phyloP scores from a whole-genome alignment of 208 protist genomes.

The Borovskyia barvae region DNA sequence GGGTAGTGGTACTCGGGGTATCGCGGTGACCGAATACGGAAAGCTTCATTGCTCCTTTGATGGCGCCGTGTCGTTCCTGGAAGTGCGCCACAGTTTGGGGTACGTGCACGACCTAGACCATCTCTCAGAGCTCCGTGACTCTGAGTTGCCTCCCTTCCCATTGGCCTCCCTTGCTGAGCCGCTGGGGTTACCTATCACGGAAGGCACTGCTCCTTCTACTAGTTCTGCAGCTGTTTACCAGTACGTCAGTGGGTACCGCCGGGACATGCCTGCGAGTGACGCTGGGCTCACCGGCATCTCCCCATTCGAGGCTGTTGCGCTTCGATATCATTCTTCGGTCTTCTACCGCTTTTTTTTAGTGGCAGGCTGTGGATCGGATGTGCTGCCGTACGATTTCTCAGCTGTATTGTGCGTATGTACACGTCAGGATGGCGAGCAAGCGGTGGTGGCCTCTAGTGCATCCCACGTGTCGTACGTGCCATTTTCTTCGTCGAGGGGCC shows the following conservation, averaged over 20 bases:
- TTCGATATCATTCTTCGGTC: constrained; percentile 6
- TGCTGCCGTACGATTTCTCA: constrained; percentile 79
- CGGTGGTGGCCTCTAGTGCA: constrained; percentile 37
- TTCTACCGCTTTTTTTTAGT: constrained; percentile 50
- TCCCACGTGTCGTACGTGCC: constrained; percentile 62
- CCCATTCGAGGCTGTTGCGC: constrained; percentile 1
- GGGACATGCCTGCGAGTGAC: not conserved
- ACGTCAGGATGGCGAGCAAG: not conserved
- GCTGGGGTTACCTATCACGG: not conserved
- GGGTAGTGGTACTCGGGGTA: constrained; percentile 11
- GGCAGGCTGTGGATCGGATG: constrained; percentile 46
- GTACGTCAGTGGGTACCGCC: constrained; percentile 27
- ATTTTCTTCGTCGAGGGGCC: constrained; percentile 35
- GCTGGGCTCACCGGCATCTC: not conserved
- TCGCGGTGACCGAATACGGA: constrained; percentile 48
- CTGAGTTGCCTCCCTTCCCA: constrained; percentile 24
- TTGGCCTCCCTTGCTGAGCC: not conserved
- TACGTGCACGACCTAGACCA: constrained; percentile 42
- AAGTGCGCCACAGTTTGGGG: constrained; percentile 63
- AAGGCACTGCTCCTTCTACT: not conserved
- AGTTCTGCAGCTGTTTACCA: constrained; percentile 10
- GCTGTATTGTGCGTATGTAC: constrained; percentile 56
- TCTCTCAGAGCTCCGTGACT: constrained; percentile 19
- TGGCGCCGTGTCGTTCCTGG: constrained; percentile 42
- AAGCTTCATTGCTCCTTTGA: constrained; percentile 66